Conservation (phyloP, 2,329 filamentous ascomycete genomes). For the Colletotrichum plurivorum region DNA sequence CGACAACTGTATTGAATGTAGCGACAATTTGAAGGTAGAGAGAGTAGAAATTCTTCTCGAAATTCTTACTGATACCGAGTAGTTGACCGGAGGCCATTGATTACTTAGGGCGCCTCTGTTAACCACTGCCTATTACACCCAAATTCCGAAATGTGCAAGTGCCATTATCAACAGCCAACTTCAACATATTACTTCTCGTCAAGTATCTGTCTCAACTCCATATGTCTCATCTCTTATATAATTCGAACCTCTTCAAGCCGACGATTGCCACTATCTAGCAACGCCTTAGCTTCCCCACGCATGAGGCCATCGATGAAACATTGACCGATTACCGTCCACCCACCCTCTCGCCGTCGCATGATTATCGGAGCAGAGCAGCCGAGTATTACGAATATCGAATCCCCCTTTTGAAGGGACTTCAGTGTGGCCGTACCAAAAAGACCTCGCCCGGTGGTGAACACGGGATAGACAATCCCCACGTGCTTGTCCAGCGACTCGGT, state of each 20-base stretch:
- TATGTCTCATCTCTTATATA: background rate
- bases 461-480: constrained; percentile 25
- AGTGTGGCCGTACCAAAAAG: constrained; percentile 23
- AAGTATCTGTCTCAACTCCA: too few relatives aligned
- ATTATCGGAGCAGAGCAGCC: constrained; percentile 27
- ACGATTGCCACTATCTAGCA: background rate
- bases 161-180: too few relatives aligned
- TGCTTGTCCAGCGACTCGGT: constrained; percentile 29
- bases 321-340: constrained; percentile 21
- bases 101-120: too few relatives aligned
- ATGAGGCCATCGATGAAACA: constrained; percentile 34
- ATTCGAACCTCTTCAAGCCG: constrained; percentile 2
- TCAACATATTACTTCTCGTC: too few relatives aligned
- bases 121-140: too few relatives aligned
- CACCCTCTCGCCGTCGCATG: background rate
- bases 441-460: constrained; percentile 19
- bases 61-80: too few relatives aligned
- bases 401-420: constrained; percentile 17
- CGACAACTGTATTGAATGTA: too few relatives aligned
- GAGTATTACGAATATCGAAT: constrained; percentile 20
- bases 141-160: too few relatives aligned
- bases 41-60: too few relatives aligned
- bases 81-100: too few relatives aligned
- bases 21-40: too few relatives aligned
- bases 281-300: background rate